phyloP scores from a whole-genome alignment of 495 filamentous ascomycete species.

The Hamigera avellanea region DNA sequence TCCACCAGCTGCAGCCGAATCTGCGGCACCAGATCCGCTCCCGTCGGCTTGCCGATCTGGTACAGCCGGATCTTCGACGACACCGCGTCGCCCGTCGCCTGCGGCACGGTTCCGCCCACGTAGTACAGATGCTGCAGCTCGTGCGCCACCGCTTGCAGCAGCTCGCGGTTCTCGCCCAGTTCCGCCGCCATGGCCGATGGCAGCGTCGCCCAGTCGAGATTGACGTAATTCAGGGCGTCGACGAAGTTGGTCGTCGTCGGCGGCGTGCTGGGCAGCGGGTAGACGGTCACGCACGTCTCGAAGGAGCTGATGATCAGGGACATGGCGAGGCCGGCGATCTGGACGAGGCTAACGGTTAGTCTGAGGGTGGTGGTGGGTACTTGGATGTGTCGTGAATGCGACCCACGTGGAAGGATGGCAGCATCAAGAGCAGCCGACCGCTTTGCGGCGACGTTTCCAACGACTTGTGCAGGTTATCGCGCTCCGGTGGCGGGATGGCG shows the following conservation, averaged over 20 bases:
- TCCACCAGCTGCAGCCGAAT: not conserved
- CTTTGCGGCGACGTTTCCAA: no score
- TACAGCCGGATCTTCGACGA: conserved; percentile 11
- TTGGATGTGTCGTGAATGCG: no score
- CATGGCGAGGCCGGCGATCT: conserved; percentile 8
- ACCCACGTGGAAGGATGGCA: not conserved
- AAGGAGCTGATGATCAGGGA: conserved; percentile 6
- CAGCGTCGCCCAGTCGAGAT: conserved; percentile 15
- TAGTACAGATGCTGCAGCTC: conserved; percentile 9
- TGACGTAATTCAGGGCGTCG: conserved; percentile 14
- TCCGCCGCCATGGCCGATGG: conserved; percentile 20
- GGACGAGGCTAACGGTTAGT: no score
- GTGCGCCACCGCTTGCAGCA: conserved; percentile 6
- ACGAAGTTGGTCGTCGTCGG: conserved; percentile 12
- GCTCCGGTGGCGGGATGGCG: conserved; percentile 18
- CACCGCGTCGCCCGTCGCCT: conserved; percentile 12
- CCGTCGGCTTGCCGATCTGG: not conserved
- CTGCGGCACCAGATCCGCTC: not conserved
- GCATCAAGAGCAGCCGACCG: not conserved
- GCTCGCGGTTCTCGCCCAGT: conserved; percentile 9
- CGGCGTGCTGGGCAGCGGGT: conserved; percentile 2
- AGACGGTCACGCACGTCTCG: conserved; percentile 7
- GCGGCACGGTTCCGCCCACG: conserved; percentile 11
- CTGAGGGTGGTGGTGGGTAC: no score
- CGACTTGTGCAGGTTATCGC: not conserved